phyloP scores from a whole-genome alignment of 495 filamentous ascomycete species.

The Penicillium soppii region DNA sequence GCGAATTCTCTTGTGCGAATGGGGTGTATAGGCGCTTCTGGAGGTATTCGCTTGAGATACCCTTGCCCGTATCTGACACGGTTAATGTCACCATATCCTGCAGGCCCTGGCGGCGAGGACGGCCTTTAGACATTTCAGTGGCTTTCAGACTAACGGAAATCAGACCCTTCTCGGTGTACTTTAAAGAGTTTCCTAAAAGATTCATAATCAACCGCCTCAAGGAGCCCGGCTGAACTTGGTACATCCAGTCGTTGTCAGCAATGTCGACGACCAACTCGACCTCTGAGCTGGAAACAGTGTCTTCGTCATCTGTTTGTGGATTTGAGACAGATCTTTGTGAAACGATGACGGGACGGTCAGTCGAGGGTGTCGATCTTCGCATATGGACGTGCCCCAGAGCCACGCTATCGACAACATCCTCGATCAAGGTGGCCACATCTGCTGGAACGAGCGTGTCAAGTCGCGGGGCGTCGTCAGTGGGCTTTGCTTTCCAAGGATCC shows the following conservation, averaged over 20 bases:
- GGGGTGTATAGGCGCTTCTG: constrained; percentile 39
- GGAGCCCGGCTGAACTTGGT: constrained; percentile 59
- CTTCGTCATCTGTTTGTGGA: not conserved
- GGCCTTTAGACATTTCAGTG: constrained; percentile 26
- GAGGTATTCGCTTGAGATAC: constrained; percentile 46
- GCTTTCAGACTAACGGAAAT: constrained; percentile 56
- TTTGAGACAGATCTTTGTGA: not conserved
- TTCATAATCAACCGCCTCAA: constrained; percentile 70
- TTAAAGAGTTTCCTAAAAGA: constrained; percentile 69
- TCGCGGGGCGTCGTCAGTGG: not conserved
- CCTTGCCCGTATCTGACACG: constrained; percentile 44
- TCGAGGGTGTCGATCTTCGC: not conserved
- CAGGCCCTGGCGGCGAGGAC: constrained; percentile 13
- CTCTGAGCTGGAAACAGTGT: constrained; percentile 42
- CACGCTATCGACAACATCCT: constrained; percentile 19
- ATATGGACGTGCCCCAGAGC: constrained; percentile 9
- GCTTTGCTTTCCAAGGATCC: not conserved
- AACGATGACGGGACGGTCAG: not conserved
- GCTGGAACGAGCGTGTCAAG: constrained; percentile 9
- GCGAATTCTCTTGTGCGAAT: constrained; percentile 45
- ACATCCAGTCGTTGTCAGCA: constrained; percentile 49
- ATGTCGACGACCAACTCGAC: constrained; percentile 52
- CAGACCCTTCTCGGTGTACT: constrained; percentile 62
- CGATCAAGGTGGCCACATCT: constrained; percentile 8
- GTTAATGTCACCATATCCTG: constrained; percentile 38